Percentiles rank a stretch among this genome's conserved stretches.
Conservation (phyloP, 305 asterid genomes). For the Fraxinus ornus region DNA sequence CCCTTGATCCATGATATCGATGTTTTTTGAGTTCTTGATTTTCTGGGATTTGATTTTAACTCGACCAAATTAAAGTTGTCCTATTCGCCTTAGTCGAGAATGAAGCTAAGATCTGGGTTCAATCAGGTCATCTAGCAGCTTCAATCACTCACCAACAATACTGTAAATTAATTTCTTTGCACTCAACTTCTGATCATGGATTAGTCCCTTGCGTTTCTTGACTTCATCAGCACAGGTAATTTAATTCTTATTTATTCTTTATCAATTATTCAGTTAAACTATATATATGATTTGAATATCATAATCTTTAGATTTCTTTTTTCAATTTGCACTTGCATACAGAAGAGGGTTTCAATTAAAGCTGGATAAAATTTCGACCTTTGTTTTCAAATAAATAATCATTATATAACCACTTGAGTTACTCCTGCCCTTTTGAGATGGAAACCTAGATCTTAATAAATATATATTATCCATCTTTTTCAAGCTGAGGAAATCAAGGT, state of each 20-base stretch:
- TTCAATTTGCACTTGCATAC: not conserved
- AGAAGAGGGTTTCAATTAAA: not conserved
- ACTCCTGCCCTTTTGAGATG: not conserved
- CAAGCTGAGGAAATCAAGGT: not conserved
- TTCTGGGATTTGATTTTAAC: not conserved
- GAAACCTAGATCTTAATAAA: not conserved
- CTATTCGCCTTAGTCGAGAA: not conserved
- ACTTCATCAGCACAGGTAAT: not conserved
- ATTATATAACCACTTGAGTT: not conserved
- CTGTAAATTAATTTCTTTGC: not conserved
- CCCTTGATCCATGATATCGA: not conserved
- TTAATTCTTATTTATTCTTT: not conserved
- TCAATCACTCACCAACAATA: constrained; percentile 48
- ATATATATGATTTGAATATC: not conserved
- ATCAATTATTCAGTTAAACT: not conserved
- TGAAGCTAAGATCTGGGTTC: constrained; percentile 17
- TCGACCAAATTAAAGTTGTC: constrained; percentile 3
- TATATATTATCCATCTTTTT: not conserved
- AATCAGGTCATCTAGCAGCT: constrained; percentile 54
- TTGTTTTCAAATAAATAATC: not conserved
- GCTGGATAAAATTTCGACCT: not conserved
- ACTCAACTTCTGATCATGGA: not conserved
- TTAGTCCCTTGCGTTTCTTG: not conserved
- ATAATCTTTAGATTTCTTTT: not conserved
- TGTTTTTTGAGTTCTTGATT: not conserved